Percentiles rank a stretch among this genome's conserved stretches.
phyloP scores from a whole-genome alignment of 2,329 filamentous ascomycete species.

The Dendryphion nanum region DNA sequence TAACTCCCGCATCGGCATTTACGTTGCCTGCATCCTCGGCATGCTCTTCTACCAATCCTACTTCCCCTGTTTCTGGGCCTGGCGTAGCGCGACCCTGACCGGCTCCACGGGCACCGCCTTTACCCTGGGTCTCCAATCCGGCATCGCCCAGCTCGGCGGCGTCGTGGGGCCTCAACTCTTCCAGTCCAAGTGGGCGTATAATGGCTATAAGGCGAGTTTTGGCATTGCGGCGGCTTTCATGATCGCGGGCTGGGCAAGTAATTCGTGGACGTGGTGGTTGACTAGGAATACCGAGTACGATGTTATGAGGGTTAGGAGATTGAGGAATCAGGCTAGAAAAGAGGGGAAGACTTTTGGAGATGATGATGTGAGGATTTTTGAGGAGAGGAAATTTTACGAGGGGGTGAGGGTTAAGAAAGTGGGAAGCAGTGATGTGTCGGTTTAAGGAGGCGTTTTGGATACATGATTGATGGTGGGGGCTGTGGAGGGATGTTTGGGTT shows the following conservation, averaged over 20 bases:
- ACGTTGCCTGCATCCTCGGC: slow-evolving; percentile 46
- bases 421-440: neutral
- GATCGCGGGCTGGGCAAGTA: slow-evolving; percentile 37
- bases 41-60: slow-evolving; percentile 44
- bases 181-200: slow-evolving; percentile 42
- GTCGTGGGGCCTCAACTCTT: slow-evolving; percentile 48
- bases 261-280: slow-evolving; percentile 44
- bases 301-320: slow-evolving; percentile 25
- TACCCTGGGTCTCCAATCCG: slow-evolving; percentile 44
- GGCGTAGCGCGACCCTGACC: slow-evolving; percentile 12
- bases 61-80: slow-evolving; percentile 30
- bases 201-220: slow-evolving; percentile 41
- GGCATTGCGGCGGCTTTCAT: slow-evolving; percentile 39
- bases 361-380: slow-evolving; percentile 18
- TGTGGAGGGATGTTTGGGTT: too few relatives aligned
- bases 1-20: slow-evolving; percentile 36
- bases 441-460: too few relatives aligned
- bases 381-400: slow-evolving; percentile 16
- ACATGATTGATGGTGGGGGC: too few relatives aligned
- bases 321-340: slow-evolving; percentile 15
- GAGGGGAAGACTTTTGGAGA: slow-evolving; percentile 11
- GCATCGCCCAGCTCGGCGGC: slow-evolving; percentile 47
- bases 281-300: slow-evolving; percentile 43
- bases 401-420: slow-evolving; percentile 1
- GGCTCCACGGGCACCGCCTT: slow-evolving; percentile 48